Percentiles rank a stretch among this genome's conserved stretches.
phyloP scores from a whole-genome alignment of 192 early-diverging fungal species.

The Coemansia sp. region DNA sequence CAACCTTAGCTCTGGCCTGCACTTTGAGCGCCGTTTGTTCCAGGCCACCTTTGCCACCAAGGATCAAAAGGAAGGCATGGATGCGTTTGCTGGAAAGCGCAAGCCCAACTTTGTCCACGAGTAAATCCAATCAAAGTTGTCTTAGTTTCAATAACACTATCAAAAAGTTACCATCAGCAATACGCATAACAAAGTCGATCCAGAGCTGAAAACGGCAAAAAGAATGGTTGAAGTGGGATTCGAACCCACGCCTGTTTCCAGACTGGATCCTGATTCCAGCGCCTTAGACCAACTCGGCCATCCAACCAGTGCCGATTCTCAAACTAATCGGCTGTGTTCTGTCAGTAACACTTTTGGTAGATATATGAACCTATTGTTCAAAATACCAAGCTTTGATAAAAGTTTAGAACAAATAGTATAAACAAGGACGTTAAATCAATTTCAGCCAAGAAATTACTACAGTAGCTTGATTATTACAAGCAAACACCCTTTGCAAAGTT shows the following conservation, averaged over 20 bases:
- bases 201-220: neutral
- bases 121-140: constrained; percentile 27
- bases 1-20: constrained; percentile 76
- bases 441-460: too few relatives aligned
- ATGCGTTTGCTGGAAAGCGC: constrained; percentile 91
- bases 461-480: too few relatives aligned
- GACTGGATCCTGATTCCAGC: neutral
- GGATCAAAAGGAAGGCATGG: constrained; percentile 97
- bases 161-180: neutral
- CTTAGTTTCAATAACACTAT: neutral
- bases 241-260: constrained; percentile 6
- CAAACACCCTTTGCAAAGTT: too few relatives aligned
- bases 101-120: constrained; percentile 83
- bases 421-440: too few relatives aligned
- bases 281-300: constrained; percentile 9
- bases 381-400: neutral
- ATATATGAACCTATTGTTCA: neutral
- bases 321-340: neutral
- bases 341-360: neutral
- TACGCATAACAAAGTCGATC: neutral
- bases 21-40: constrained; percentile 93
- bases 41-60: constrained; percentile 85
- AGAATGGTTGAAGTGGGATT: constrained; percentile 12
- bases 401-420: too few relatives aligned
- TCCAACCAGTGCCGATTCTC: neutral